Conservation (phyloP, 2,329 filamentous ascomycete species). For the Colletotrichum agaves region DNA sequence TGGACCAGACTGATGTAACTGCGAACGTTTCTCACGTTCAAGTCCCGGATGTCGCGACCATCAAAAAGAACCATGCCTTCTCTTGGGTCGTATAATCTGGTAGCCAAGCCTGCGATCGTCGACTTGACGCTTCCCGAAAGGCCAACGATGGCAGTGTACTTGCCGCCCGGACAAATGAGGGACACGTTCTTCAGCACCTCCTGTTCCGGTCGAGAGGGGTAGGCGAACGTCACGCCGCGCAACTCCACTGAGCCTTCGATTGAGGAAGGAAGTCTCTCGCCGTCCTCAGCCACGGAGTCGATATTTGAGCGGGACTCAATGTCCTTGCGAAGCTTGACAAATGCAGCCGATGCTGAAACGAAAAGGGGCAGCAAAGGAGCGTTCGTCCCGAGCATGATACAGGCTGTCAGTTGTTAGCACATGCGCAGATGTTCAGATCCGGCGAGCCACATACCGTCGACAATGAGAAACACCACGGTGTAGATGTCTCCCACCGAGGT, state of each 20-base stretch:
- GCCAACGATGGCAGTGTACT: slow-evolving; percentile 67
- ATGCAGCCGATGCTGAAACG: slow-evolving; percentile 67
- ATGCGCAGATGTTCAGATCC: slow-evolving; percentile 50
- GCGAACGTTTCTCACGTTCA: slow-evolving; percentile 58
- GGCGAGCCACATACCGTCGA: slow-evolving; percentile 59
- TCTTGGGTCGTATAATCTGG: slow-evolving; percentile 67
- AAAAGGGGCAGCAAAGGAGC: slow-evolving; percentile 72
- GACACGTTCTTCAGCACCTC: slow-evolving; percentile 56
- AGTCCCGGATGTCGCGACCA: slow-evolving; percentile 56
- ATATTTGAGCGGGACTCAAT: slow-evolving; percentile 63
- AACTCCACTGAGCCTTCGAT: slow-evolving; percentile 60
- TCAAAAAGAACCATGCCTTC: slow-evolving; percentile 59
- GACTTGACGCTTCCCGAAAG: slow-evolving; percentile 69
- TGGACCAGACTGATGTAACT: slow-evolving; percentile 57
- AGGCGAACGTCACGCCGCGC: slow-evolving; percentile 56
- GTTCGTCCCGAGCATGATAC: slow-evolving; percentile 70
- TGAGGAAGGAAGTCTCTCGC: slow-evolving; percentile 56
- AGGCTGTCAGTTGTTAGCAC: slow-evolving; percentile 52
- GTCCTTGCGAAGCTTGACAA: slow-evolving; percentile 66
- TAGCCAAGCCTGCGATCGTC: slow-evolving; percentile 64
- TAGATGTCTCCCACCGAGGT: slow-evolving; percentile 63
- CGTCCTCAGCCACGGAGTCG: slow-evolving; percentile 51
- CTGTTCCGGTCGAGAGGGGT: slow-evolving; percentile 55
- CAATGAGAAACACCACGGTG: slow-evolving; percentile 71
- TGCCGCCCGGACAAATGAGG: slow-evolving; percentile 59